Percentiles rank a stretch among this genome's conserved stretches.
Evolutionary conservation across 2,329 filamentous ascomycete genomes (phyloP).

Genomic region (Talaromyces pinophilus): DNA sequence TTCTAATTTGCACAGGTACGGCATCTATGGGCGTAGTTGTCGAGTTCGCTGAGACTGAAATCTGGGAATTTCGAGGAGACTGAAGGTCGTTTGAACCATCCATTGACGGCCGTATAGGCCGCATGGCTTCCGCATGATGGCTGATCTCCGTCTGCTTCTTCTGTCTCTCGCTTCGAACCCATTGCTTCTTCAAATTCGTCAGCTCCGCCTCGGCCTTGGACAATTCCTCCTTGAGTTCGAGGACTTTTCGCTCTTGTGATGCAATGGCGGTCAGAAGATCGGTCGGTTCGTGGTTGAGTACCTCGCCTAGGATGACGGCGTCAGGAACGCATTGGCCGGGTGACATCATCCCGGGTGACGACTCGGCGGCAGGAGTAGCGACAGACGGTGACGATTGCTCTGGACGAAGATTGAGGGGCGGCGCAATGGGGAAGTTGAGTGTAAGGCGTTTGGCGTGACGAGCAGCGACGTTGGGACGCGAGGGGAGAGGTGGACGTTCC

Average conservation of each 20-base stretch:
- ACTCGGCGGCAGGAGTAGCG: slow-evolving; percentile 23
- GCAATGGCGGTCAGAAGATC: slow-evolving; percentile 86
- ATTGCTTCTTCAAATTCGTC: slow-evolving; percentile 75
- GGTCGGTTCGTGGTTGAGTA: slow-evolving; percentile 54
- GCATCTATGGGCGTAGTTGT: slow-evolving; percentile 4
- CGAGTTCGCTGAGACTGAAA: not conserved
- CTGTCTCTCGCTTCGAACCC: slow-evolving; percentile 72
- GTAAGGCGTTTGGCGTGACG: slow-evolving; percentile 50
- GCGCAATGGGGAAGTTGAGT: slow-evolving; percentile 50
- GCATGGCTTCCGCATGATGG: slow-evolving; percentile 60
- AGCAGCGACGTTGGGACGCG: slow-evolving; percentile 37
- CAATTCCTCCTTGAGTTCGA: slow-evolving; percentile 92
- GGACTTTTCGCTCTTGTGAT: slow-evolving; percentile 82
- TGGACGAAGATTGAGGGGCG: slow-evolving; percentile 28
- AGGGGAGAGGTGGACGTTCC: slow-evolving; percentile 10
- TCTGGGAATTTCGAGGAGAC: slow-evolving; percentile 4
- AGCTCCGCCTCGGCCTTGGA: slow-evolving; percentile 77
- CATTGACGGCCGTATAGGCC: slow-evolving; percentile 47
- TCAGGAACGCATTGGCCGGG: slow-evolving; percentile 23
- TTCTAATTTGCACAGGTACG: slow-evolving; percentile 33
- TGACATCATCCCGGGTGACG: slow-evolving; percentile 20
- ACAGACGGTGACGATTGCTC: slow-evolving; percentile 32
- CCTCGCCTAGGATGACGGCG: slow-evolving; percentile 30
- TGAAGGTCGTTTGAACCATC: slow-evolving; percentile 11
- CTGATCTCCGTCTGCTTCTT: slow-evolving; percentile 71